Evolutionary conservation across 2,329 filamentous ascomycete species (phyloP), one percentile per base, ranked within the genome.

Genomic region (Alternaria solani): DNA sequence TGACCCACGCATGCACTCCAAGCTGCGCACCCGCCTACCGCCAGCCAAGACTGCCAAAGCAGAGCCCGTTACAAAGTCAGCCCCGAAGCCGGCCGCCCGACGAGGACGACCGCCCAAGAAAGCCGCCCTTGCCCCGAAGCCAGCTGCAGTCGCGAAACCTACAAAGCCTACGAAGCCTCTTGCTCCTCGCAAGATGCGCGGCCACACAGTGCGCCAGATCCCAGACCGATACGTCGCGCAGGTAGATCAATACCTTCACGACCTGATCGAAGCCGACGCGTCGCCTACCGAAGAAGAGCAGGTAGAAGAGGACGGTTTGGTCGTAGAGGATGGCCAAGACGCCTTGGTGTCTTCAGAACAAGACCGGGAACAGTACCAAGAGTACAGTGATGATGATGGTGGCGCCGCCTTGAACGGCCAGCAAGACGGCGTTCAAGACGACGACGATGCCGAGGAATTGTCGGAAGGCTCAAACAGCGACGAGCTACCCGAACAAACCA

Each of bases 161-260:
- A 34, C 47, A 2, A 67, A 65, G 48, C 38, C 56, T 12, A 14
- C 53, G 2, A 64, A 65, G 52, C 41, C 51, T 5, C 26, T 32
- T 3, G 67, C 51, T 26, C 65, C 70, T 34, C 72, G 72, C 46
- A 74, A 74, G 58, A 65, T 68, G 39, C 64, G 70, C 18, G 72
- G 73, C 26, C 67, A 67, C 53, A 72, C 70, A 2, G 34, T 60
- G 2, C 41, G 74, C n/a, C 69, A 75, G n/a, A 63, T 76, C 8
- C 68, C 69, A 1, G 69, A 75, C 48, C 70, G 63, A 51, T 71
- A 66, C 36, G 4, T 61, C 46, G 48, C 42, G 1, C 49, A 55
- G 25, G 36, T 62, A 7, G 51, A 62, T 9, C 46, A 62, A 51
- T 43, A 55, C 36, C 43, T 59, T 7, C 28, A 44, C 2, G 52